These are phyloP conservation scores for Magnaporthiopsis rhizophila DNA, from an alignment of 2,329 filamentous ascomycete genomes.

Conservation along the genomic window DNA sequence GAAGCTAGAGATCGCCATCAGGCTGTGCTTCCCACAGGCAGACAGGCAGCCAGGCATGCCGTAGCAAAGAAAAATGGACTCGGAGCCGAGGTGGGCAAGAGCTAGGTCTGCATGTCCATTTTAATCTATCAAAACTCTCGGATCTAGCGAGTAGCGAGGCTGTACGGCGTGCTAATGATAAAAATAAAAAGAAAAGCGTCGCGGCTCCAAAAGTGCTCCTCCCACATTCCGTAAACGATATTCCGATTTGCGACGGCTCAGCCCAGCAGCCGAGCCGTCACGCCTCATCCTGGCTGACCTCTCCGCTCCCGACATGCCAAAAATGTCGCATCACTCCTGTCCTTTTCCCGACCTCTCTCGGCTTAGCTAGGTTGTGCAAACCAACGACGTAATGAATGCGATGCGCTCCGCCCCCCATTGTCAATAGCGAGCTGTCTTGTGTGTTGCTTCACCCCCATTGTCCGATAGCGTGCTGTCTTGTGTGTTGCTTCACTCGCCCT, in stretches of 20 bases:
- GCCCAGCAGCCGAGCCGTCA: too few species aligned
- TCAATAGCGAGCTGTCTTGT: too few species aligned
- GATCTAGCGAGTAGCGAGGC: constrained; percentile 3
- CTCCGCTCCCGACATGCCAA: too few species aligned
- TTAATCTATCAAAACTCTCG: constrained; percentile 6
- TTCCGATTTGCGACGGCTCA: constrained; percentile 1
- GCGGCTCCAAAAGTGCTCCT: constrained; percentile 10
- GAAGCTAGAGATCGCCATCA: background rate
- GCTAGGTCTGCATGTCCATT: constrained; percentile 2
- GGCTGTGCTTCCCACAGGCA: background rate
- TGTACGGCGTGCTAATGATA: constrained; percentile 6
- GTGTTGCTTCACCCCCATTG: constrained; percentile 21
- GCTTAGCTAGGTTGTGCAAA: too few species aligned
- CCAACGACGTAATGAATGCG: too few species aligned
- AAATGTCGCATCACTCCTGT: too few species aligned
- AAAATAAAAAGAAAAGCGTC: constrained; percentile 5
- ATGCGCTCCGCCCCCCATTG: too few species aligned
- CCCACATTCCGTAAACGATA: constrained; percentile 7
- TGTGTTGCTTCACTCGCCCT: constrained; percentile 40
- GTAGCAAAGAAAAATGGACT: too few species aligned
- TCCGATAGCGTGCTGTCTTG: too few species aligned
- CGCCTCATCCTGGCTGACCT: too few species aligned
- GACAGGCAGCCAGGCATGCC: background rate
- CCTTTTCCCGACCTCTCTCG: too few species aligned
- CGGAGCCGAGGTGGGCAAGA: background rate